phyloP scores from a whole-genome alignment of 176 grass and related monocot genomes.

The Oryza punctata region DNA sequence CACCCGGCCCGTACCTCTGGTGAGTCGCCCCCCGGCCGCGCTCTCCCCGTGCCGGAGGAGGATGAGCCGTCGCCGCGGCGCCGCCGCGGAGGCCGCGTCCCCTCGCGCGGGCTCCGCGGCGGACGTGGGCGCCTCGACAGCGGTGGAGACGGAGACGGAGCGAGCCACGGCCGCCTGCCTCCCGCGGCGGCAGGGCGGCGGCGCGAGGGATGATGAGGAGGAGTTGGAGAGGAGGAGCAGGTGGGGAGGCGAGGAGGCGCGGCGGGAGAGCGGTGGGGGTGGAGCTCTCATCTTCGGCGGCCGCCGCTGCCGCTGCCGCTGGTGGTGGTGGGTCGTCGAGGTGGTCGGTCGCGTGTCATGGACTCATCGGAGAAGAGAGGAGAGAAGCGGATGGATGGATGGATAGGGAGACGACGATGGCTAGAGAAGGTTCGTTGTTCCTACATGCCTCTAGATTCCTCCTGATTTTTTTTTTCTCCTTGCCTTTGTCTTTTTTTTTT shows the following conservation, averaged over 20 bases:
- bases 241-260: conserved; percentile 27
- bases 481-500: no score
- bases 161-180: conserved; percentile 12
- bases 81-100: not conserved
- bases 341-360: not conserved
- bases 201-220: not conserved
- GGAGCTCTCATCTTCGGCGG: conserved; percentile 45
- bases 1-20: conserved; percentile 45
- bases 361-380: not conserved
- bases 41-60: conserved; percentile 91
- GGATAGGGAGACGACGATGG: not conserved
- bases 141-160: conserved; percentile 51
- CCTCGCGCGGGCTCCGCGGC: conserved; percentile 12
- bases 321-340: not conserved
- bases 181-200: no score
- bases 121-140: conserved; percentile 29
- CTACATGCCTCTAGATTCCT: no score
- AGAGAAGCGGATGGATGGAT: not conserved
- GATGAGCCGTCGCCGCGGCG: conserved; percentile 64
- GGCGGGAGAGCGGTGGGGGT: conserved; percentile 22
- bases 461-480: no score
- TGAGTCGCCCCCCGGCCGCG: conserved; percentile 52
- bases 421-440: no score
- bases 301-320: not conserved
- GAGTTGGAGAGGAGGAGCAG: conserved; percentile 29